Base-by-base conservation (phyloP, 106 monocot genomes). In the Dioscorea alata region DNA sequence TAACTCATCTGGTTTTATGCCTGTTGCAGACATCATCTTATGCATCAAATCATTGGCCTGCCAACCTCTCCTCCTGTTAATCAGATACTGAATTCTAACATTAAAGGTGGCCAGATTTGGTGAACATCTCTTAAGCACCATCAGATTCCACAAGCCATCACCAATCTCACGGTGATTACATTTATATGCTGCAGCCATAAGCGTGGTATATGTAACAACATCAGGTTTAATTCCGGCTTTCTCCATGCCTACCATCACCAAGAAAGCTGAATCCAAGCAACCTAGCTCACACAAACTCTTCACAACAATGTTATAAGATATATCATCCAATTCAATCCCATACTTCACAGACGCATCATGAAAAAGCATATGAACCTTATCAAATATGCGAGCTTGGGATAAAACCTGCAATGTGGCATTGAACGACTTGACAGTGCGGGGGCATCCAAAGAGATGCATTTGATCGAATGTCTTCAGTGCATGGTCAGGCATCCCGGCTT, bases 111-210 rank as follows among this genome's bases (percentile, higher is more conserved):
- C 86, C 42, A 92, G 70, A 75, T 81, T 97, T 6, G 96, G 96
- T 12, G 67, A 72, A 64, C 84, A 89, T 8, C 92, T 84, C 60
- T 74, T 81, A 35, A 81, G 73, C 52, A 79, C 72, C 96, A 97
- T 97, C 32, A 97, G 82, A 77, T 97, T 97, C 96, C 96, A 97
- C 59, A 97, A 73, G 14, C 96, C 96, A 57, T 92, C 78, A 50
- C 92, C 89, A 74, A 97, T 65, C 65, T 97, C 88, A 53, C 75
- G 82, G 33, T 59, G 84, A n/a, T 71, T 71, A 48, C 59, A 58
- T 74, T 97, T 97, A 75, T 97, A 92, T 49, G 76, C 80, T 0
- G 92, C 84, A 17, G 89, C 80, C 17, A 97, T 92, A 31, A 97
- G 77, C 8, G 85, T 91, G 5, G 95, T 91, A 42, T 91, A 96